Evolutionary conservation across 257 asterid species (phyloP).

Genomic region (Jacaranda copaia): DNA sequence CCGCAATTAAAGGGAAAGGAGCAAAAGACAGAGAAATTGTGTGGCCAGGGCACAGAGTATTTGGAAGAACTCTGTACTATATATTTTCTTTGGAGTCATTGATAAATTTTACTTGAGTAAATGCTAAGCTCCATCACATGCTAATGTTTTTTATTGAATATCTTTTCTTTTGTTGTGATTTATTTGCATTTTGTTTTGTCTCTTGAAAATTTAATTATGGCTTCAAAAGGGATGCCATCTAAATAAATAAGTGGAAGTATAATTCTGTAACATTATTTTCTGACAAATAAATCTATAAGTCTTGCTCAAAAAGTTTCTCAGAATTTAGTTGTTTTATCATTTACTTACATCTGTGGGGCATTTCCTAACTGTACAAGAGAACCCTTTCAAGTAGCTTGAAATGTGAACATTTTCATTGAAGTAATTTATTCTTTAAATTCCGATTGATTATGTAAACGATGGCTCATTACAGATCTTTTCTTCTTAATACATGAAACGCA

Average conservation of each 20-base stretch:
- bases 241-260: neutral
- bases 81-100: neutral
- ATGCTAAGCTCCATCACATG: conserved; percentile 36
- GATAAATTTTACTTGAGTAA: neutral
- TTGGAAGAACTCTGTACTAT: neutral
- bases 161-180: conserved; percentile 26
- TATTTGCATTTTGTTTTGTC: conserved; percentile 8
- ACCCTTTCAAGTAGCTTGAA: neutral
- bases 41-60: conserved; percentile 3
- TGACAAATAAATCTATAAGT: neutral
- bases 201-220: neutral
- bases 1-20: conserved; percentile 47
- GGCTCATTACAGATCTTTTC: neutral
- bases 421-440: no score
- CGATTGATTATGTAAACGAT: neutral
- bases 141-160: conserved; percentile 18
- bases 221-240: neutral
- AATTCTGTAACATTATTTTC: no score
- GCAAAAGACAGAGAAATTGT: conserved; percentile 3
- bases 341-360: conserved; percentile 15
- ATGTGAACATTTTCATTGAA: neutral
- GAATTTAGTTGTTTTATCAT: neutral
- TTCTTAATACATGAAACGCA: neutral
- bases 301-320: neutral
- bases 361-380: conserved; percentile 16